Conservation (phyloP, 495 filamentous ascomycete genomes). For the Neurospora sp. region DNA sequence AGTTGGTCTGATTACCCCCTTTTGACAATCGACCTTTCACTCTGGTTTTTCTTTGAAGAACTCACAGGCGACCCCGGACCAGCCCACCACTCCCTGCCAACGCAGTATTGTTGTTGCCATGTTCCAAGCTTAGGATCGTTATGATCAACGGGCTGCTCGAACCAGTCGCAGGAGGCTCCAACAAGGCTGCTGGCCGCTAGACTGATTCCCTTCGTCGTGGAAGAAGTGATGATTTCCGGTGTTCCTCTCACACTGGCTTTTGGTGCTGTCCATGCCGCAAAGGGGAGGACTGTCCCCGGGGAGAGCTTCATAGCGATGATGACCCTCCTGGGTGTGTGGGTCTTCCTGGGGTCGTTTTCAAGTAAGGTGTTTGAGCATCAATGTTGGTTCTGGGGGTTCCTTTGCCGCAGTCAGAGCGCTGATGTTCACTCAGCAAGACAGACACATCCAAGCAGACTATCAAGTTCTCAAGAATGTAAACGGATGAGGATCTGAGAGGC, state of each 20-base stretch:
- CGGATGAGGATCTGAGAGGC: too few relatives aligned
- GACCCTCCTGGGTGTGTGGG: too few relatives aligned
- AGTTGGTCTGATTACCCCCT: too few relatives aligned
- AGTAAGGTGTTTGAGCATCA: too few relatives aligned
- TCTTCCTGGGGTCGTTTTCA: too few relatives aligned
- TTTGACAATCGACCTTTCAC: background rate
- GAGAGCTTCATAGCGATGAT: conserved; percentile 11
- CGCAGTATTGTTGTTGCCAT: conserved; percentile 17
- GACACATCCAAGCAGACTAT: too few relatives aligned
- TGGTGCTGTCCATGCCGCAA: conserved; percentile 10
- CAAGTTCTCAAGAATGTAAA: too few relatives aligned
- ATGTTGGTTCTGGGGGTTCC: too few relatives aligned
- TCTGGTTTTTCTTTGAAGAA: background rate
- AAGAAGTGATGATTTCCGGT: background rate
- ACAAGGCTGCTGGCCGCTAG: background rate
- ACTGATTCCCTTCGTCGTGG: conserved; percentile 1
- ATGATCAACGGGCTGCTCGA: conserved; percentile 17
- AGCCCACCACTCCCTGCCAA: conserved; percentile 12
- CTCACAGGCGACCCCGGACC: conserved; percentile 13
- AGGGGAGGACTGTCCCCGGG: conserved; percentile 4
- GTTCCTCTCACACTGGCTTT: conserved; percentile 5
- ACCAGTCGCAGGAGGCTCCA: conserved; percentile 12
- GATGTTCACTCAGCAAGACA: too few relatives aligned
- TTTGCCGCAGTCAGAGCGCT: too few relatives aligned
- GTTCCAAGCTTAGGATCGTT: conserved; percentile 6